Percentiles rank a stretch among this genome's conserved stretches.
phyloP scores from a whole-genome alignment of 495 filamentous ascomycete genomes.

The Trichoderma virens region DNA sequence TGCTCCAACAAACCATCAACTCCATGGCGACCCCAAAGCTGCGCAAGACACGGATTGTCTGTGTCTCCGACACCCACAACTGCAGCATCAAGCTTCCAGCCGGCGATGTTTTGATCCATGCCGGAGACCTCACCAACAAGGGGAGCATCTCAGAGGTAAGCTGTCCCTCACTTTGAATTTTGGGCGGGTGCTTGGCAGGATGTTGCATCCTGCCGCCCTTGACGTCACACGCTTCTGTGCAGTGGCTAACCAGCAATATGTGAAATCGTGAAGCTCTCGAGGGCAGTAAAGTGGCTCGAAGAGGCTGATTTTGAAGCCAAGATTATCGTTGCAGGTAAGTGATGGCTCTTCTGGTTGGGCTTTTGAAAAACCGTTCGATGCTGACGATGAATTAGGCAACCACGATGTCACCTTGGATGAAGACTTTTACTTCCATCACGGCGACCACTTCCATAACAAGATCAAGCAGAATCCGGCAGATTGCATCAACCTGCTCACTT shows the following conservation, averaged over 20 bases:
- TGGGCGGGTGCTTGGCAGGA: neutral
- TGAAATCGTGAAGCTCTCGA: slow-evolving; percentile 26
- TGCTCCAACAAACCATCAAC: neutral
- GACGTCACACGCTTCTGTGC: neutral
- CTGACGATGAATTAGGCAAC: slow-evolving; percentile 47
- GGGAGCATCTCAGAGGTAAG: slow-evolving; percentile 50
- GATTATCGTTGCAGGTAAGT: slow-evolving; percentile 72
- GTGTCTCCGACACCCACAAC: slow-evolving; percentile 89
- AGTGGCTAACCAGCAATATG: neutral
- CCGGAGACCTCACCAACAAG: slow-evolving; percentile 79
- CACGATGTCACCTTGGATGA: slow-evolving; percentile 70
- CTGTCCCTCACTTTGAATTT: neutral
- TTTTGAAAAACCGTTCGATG: no score
- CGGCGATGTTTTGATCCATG: slow-evolving; percentile 86
- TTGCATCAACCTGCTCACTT: slow-evolving; percentile 48
- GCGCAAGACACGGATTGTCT: slow-evolving; percentile 39
- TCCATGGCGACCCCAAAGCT: neutral
- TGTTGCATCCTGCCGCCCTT: neutral
- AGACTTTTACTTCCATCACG: slow-evolving; percentile 51
- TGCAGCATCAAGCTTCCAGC: slow-evolving; percentile 57
- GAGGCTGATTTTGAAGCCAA: slow-evolving; percentile 71
- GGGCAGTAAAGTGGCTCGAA: slow-evolving; percentile 67
- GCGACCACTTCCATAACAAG: slow-evolving; percentile 51
- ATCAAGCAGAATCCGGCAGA: slow-evolving; percentile 46
- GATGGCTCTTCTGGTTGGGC: no score